Conservation (phyloP, 768 basidiomycete genomes). For the Auriscalpium vulgare region DNA sequence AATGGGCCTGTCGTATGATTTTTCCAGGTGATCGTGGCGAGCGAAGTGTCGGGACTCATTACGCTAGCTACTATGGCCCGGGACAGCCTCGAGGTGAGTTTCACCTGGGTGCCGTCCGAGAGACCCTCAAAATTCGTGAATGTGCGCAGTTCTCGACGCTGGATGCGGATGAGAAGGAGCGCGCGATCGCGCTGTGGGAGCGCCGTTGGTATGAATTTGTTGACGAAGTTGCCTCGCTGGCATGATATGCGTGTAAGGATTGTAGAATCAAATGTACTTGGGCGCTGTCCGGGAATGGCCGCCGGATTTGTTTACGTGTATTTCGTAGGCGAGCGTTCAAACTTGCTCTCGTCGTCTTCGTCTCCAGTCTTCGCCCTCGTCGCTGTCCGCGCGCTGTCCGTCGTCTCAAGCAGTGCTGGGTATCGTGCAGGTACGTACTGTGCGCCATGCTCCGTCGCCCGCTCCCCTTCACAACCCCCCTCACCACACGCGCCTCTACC, state of each 20-base stretch:
- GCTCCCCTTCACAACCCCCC: constrained; percentile 23
- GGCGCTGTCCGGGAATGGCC: not conserved
- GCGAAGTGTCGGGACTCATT: constrained; percentile 56
- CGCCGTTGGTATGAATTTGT: constrained; percentile 6
- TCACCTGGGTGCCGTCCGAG: not conserved
- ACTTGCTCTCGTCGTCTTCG: constrained; percentile 4
- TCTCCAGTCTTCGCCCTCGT: not conserved
- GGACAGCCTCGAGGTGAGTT: constrained; percentile 51
- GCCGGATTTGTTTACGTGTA: not conserved
- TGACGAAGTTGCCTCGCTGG: not conserved
- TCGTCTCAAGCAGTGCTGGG: not conserved
- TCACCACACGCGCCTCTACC: constrained; percentile 16
- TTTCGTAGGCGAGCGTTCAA: not conserved
- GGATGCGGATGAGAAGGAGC: not conserved
- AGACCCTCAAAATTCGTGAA: not conserved
- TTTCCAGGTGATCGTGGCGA: constrained; percentile 71
- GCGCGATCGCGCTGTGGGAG: constrained; percentile 2
- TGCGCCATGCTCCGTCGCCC: constrained; percentile 10
- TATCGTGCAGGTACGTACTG: constrained; percentile 11
- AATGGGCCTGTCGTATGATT: constrained; percentile 72
- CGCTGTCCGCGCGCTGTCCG: constrained; percentile 3
- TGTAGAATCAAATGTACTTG: not conserved
- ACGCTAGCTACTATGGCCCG: constrained; percentile 57
- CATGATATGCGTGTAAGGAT: not conserved
- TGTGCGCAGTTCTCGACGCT: constrained; percentile 5